These are phyloP conservation scores for Fragosphaeria purpurea DNA, from an alignment of 2,329 filamentous ascomycete genomes.

Conservation along the genomic window DNA sequence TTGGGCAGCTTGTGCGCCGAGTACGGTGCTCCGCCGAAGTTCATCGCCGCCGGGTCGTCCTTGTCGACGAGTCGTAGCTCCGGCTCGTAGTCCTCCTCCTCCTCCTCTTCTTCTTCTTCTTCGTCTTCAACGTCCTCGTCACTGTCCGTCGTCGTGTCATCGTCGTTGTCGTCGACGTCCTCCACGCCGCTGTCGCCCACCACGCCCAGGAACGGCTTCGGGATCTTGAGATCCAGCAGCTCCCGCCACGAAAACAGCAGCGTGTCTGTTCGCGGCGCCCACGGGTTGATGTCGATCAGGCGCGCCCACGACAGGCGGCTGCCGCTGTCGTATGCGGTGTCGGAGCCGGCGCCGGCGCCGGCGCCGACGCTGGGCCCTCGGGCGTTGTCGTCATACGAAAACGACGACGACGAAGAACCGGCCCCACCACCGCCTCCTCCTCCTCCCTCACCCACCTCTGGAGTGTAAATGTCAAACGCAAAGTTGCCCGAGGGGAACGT, in stretches of 20 bases:
- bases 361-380: slow-evolving; percentile 24
- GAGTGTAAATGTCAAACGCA: slow-evolving; percentile 86
- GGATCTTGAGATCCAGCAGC: slow-evolving; percentile 61
- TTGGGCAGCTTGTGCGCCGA: slow-evolving; percentile 92
- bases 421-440: slow-evolving; percentile 24
- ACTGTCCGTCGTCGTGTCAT: slow-evolving; percentile 19
- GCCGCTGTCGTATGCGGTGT: slow-evolving; percentile 16
- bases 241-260: slow-evolving; percentile 86
- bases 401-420: no score
- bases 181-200: slow-evolving; percentile 17
- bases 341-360: slow-evolving; percentile 33
- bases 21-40: slow-evolving; percentile 76
- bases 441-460: slow-evolving; percentile 39
- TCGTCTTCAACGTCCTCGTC: slow-evolving; percentile 21
- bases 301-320: slow-evolving; percentile 61
- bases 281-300: slow-evolving; percentile 91
- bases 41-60: slow-evolving; percentile 76
- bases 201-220: slow-evolving; percentile 43
- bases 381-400: no score
- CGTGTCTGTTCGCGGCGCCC: slow-evolving; percentile 81
- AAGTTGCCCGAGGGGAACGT: slow-evolving; percentile 80
- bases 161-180: slow-evolving; percentile 16
- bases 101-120: slow-evolving; percentile 33
- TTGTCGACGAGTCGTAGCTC: slow-evolving; percentile 75
- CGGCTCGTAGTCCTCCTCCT: slow-evolving; percentile 51